Evolutionary conservation across 2,329 filamentous ascomycete species (phyloP), one percentile per base, ranked within the genome.

Genomic region (Phaeomoniella chlamydospora): DNA sequence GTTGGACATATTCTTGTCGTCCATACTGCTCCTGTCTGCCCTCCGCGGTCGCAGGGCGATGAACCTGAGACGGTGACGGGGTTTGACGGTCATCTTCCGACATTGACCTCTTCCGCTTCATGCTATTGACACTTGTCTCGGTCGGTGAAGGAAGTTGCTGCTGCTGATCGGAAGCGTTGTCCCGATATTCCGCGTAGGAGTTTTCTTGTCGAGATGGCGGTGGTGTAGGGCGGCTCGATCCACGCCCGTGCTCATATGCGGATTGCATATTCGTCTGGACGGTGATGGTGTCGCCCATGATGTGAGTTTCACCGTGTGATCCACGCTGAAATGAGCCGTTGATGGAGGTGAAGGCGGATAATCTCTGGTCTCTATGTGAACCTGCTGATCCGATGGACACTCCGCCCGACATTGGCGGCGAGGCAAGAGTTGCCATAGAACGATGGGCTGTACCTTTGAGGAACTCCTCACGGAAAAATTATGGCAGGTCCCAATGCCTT

Each of bases 61-160:
- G 22, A 26, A n/a, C 22, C 6, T 26, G 22, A 26, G 22, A 26
- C n/a, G n/a, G n/a, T n/a, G 22, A 26, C 22, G 22, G 22, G 22
- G 22, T 26, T n/a, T 9, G 22, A 26, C n/a, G 22, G 22, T n/a
- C 9, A n/a, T 26, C 22, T 26, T 26, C 22, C n/a, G n/a, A 18
- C 10, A n/a, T 11, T 16, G 33, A 22, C 33, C 31, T 32, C 31
- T 32, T 13, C 31, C 31, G 6, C 31, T 32, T 32, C 31, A 32
- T 13, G 31, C 31, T 13, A 14, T 32, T 32, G 22, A 26, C 22
- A 26, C 22, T 26, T n/a, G 22, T 26, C 22, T 26, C 22, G n/a
- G 22, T 26, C 22, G 22, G 22, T 6, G 22, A 26, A n/a, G 22
- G 22, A 26, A 26, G 22, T n/a, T 26, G 22, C n/a, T 26, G 22